Base-by-base conservation (phyloP, 2,329 filamentous ascomycete genomes). In the Trichoderma citrinoviride region DNA sequence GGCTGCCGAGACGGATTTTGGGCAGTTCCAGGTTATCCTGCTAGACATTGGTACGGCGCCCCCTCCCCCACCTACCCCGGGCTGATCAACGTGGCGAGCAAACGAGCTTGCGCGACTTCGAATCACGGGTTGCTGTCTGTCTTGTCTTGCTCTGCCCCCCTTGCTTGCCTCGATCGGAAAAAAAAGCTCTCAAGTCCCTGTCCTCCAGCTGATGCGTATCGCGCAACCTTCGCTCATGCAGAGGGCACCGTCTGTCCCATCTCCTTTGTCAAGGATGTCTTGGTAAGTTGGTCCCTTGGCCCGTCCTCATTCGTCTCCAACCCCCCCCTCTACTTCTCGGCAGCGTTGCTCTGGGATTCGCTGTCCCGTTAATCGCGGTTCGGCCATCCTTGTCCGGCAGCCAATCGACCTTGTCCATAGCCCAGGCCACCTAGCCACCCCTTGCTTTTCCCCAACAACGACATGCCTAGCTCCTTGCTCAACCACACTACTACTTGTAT, bases 201-300 rank as follows among this genome's bases (percentile, higher is more conserved):
- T 55, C 17, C 52, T 23, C 55, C 47, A 46, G 65, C 65, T 66
- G 56, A 66, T 66, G 65, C 46, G 54, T 53, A 49, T 54, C 47
- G 56, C 60, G 62, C 66, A 53, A 68, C 65, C 40, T 64, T 41
- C 50, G 49, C 50, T 37, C 25, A 56, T 65, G 56, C 66, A 93
- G 90, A 93, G 83, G 90, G 91, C 68, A 93, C 91, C 56, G 87
- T 93, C 68, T 93, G 90, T 76, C 89, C 90, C 71, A 92, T 93
- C 75, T 91, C 89, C 71, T 93, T 93, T 77, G 91, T 93, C 77
- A 91, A 91, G 79, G 89, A 93, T 76, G 86, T 91, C 69, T 81
- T 93, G 80, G 91, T 93, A 86, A 85, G 90, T 79, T 61, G n/a
- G 67, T 68, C 66, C 67, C 63, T 33, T 44, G 47, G 40, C 23